Base-by-base conservation (phyloP, 176 grass and related monocot species). In the Musa acuminata region DNA sequence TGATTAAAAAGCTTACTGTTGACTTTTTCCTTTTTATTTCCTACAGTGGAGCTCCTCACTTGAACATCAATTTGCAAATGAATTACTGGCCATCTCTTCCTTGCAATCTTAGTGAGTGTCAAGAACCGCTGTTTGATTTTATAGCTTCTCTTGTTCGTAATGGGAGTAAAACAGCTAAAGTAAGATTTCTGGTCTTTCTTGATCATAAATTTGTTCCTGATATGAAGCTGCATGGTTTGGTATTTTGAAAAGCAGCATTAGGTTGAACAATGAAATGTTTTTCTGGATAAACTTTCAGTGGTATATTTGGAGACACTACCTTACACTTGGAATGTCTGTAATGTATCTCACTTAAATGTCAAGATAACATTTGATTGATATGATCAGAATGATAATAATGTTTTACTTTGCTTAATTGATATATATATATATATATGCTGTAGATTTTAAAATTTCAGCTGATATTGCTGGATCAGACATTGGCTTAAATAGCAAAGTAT, bases 21-120 rank as follows among this genome's bases (percentile, higher is more conserved):
- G 13, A 35, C 64, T 6, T 87, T 83, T 50, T 20, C 54, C 83
- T 81, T 64, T 83, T 50, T 21, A 29, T 85, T 81, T 26, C 57
- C 53, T 17, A 19, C 86, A 96, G 92, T 83, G 82, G 86, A 83
- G 84, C 92, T 80, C 92, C 92, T 75, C 87, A 89, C 50, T 64
- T 84, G 51, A 96, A 96, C 67, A 89, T 92, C 67, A 96, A 92
- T 80, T 83, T 96, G 21, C 80, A 89, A 83, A 96, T 96, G 92
- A 96, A 96, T 80, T 92, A 92, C 64, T 96, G 92, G 92, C 89
- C 85, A 75, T 77, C 85, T 20, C 89, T 96, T 85, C 78, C 89
- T 53, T 96, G 87, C 59, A 82, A 89, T 82, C 89, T 96, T 81
- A 84, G 69, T 62, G 89, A 96, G 75, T 96, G 92, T 75, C 87